Percentiles rank a stretch among this genome's conserved stretches.
Evolutionary conservation across 768 basidiomycete genomes (phyloP).

Genomic region (Clitopilus hobsonii): DNA sequence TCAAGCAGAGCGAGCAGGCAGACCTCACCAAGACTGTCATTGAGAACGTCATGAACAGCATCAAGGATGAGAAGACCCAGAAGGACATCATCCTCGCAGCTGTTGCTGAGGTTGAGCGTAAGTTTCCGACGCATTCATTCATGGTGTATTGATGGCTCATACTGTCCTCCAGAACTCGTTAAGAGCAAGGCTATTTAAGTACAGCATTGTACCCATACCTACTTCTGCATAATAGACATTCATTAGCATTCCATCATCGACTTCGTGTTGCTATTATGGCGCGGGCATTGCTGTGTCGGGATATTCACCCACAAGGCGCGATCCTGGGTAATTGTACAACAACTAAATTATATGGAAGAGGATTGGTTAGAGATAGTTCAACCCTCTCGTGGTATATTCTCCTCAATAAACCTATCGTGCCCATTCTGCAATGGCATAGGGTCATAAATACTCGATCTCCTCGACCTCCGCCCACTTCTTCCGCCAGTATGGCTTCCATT

Average conservation of each 20-base stretch:
- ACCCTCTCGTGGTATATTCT: background rate
- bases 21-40: slow-evolving; percentile 87
- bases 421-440: no score
- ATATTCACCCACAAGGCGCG: no score
- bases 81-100: slow-evolving; percentile 76
- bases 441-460: no score
- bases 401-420: background rate
- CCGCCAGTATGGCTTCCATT: background rate
- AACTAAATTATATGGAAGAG: no score
- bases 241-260: no score
- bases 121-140: slow-evolving; percentile 23
- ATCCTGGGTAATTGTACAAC: no score
- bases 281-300: no score
- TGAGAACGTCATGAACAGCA: slow-evolving; percentile 75
- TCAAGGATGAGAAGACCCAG: slow-evolving; percentile 88
- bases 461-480: no score
- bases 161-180: slow-evolving; percentile 65
- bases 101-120: slow-evolving; percentile 89
- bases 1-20: slow-evolving; percentile 94
- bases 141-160: background rate
- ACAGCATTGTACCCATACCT: slow-evolving; percentile 4
- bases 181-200: slow-evolving; percentile 87
- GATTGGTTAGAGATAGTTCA: no score
- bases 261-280: no score
- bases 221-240: background rate